Evolutionary conservation across 2,329 filamentous ascomycete species (phyloP).

Genomic region (Canariomyces notabilis): DNA sequence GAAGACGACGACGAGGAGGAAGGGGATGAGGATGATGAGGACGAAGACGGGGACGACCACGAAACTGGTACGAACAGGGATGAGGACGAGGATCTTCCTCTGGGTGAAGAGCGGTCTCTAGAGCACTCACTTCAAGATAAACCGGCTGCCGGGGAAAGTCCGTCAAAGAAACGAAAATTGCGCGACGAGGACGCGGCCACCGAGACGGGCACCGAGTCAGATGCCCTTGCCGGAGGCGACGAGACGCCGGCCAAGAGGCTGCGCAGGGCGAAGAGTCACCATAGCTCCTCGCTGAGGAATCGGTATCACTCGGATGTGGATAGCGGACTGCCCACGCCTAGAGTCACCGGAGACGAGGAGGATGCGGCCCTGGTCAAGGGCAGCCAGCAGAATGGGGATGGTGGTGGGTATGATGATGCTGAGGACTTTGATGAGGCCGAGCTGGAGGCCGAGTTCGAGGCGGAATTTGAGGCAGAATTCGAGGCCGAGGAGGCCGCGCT

Average conservation of each 20-base stretch:
- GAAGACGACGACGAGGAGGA: conserved; percentile 45
- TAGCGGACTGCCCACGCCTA: conserved; percentile 38
- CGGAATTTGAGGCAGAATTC: conserved; percentile 48
- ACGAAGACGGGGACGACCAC: conserved; percentile 17
- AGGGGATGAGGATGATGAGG: conserved; percentile 25
- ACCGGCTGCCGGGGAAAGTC: conserved; percentile 2
- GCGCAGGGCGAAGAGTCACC: conserved; percentile 39
- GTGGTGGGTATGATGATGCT: conserved; percentile 29
- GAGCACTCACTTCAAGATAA: no score
- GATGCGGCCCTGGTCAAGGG: conserved; percentile 22
- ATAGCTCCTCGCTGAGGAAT: conserved; percentile 44
- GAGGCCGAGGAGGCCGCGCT: conserved; percentile 16
- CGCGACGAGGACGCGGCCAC: conserved; percentile 6
- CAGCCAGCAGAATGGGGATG: conserved; percentile 32
- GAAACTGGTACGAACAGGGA: conserved; percentile 20
- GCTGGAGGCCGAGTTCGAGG: conserved; percentile 59
- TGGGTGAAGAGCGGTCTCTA: conserved; percentile 8
- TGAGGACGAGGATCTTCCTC: conserved; percentile 30
- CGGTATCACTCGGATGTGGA: conserved; percentile 22
- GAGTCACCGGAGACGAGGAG: conserved; percentile 39
- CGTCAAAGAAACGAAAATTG: conserved; percentile 20
- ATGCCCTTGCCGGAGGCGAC: conserved; percentile 29
- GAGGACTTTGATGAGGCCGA: conserved; percentile 43
- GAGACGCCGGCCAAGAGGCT: conserved; percentile 48
- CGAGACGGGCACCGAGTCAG: conserved; percentile 26